Conservation (phyloP, 2,329 filamentous ascomycete species). For the Exophiala oligosperma region DNA sequence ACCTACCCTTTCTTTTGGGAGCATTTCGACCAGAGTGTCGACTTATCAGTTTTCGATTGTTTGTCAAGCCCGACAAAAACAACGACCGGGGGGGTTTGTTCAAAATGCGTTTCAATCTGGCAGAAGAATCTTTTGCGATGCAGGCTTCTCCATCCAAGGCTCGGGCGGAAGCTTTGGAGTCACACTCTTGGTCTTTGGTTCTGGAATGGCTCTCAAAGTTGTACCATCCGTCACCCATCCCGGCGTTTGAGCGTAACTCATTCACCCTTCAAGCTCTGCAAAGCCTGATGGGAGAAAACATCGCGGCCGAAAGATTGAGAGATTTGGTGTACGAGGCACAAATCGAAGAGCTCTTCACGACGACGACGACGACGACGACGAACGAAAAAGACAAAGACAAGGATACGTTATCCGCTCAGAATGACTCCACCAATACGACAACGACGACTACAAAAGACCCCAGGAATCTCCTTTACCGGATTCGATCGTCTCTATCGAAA, state of each 20-base stretch:
- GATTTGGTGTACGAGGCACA: slow-evolving; percentile 43
- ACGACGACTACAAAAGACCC: background rate
- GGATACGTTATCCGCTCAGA: no score
- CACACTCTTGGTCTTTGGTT: slow-evolving; percentile 88
- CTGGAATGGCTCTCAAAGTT: slow-evolving; percentile 78
- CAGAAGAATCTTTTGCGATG: slow-evolving; percentile 28
- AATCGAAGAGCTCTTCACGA: slow-evolving; percentile 4
- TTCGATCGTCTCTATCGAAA: slow-evolving; percentile 9
- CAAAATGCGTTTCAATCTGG: background rate
- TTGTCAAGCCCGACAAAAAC: background rate
- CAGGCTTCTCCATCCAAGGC: slow-evolving; percentile 63
- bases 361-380: background rate
- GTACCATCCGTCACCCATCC: slow-evolving; percentile 63
- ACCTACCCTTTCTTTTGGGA: no score
- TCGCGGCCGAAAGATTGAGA: slow-evolving; percentile 31
- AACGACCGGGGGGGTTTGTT: background rate
- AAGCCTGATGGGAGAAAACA: slow-evolving; percentile 25
- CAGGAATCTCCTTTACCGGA: background rate
- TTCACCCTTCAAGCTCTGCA: slow-evolving; percentile 57
- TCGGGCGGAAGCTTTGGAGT: slow-evolving; percentile 74
- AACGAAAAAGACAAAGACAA: background rate
- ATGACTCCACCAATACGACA: no score
- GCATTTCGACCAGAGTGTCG: no score
- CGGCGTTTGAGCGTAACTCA: slow-evolving; percentile 80
- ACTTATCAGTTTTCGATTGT: no score